Evolutionary conservation across 2,329 filamentous ascomycete genomes (phyloP), one percentile per base, ranked within the genome.

Genomic region (Lachnellula willkommii): DNA sequence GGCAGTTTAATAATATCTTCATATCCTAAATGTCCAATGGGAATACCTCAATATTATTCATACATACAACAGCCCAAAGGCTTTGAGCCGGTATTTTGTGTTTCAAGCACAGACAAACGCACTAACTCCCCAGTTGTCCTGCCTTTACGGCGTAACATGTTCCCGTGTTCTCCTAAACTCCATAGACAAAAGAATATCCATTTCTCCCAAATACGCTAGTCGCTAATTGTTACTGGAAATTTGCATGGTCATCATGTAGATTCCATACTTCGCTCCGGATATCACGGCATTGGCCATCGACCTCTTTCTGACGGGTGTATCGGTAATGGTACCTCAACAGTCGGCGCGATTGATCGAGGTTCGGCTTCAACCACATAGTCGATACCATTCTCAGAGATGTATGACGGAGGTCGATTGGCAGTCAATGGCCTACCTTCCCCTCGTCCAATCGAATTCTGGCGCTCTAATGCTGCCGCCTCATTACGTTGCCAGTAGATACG

Each of bases 401-500:
- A 94, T 4, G 85, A 90, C 2, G 89, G 89, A 4, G 89, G 89
- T 1, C 88, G 78, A 57, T 72, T 72, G n/a, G 67, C 66, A 17
- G 66, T 66, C 15, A 59, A 43, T n/a, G 69, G 57, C 48, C 64
- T 54, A 40, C 55, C 56, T 32, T 60, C 59, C 32, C 43, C 35
- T 45, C 53, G 47, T 17, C 47, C 42, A 9, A 46, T 32, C 9
- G 57, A 59, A 26, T 61, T 40, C 47, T 60, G 26, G 43, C 60
- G 52, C 47, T 65, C 53, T 9, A 59, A 42, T 47, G 61, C 56
- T 36, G 63, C 53, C 36, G 69, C 68, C 3, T 78, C 75, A 61
- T 84, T 87, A 39, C 87, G 82, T 70, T 88, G 84, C 90, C 90
- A 95, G 69, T 88, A 90, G 26, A 95, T 77, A 14, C 90, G 77